Percentiles rank a stretch among this genome's conserved stretches.
Conservation (phyloP, 2,329 filamentous ascomycete genomes). For the Talaromyces sp. region DNA sequence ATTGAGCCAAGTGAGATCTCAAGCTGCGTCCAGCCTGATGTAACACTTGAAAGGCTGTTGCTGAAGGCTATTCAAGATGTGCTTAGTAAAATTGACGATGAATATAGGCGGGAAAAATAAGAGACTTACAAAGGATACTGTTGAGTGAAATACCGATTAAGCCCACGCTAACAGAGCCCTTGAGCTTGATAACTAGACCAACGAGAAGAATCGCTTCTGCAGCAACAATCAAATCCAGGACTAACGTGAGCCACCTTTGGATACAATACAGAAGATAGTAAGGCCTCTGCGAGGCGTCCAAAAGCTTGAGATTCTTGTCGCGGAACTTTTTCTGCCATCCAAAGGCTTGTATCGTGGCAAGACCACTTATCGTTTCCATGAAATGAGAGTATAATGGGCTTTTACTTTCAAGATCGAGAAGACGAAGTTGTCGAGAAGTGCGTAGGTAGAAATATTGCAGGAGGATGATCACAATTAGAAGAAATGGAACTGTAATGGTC, state of each 20-base stretch:
- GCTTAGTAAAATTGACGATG: not conserved
- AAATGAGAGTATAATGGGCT: conserved; percentile 58
- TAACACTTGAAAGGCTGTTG: conserved; percentile 38
- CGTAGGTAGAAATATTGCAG: conserved; percentile 58
- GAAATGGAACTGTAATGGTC: conserved; percentile 49
- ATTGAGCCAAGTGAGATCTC: conserved; percentile 57
- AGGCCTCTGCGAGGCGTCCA: conserved; percentile 55
- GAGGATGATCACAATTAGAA: conserved; percentile 45
- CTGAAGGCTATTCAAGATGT: not conserved
- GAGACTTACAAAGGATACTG: conserved; percentile 37
- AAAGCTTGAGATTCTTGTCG: conserved; percentile 43
- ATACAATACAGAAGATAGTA: conserved; percentile 56
- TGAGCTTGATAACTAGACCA: conserved; percentile 45
- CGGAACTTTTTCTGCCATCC: conserved; percentile 48
- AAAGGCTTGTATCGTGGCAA: conserved; percentile 56
- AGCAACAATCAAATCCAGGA: conserved; percentile 50
- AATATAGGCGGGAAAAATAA: not conserved
- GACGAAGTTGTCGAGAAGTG: conserved; percentile 58
- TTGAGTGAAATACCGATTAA: conserved; percentile 53
- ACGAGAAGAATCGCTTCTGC: conserved; percentile 49
- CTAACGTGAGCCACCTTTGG: conserved; percentile 56
- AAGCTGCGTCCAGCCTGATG: conserved; percentile 51
- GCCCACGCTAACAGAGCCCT: conserved; percentile 44
- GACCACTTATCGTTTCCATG: conserved; percentile 53
- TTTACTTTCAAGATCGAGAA: conserved; percentile 60